Percentiles rank a stretch among this genome's conserved stretches.
phyloP scores from a whole-genome alignment of 805 yeast genomes.

The Debaryomyces hansenii region DNA sequence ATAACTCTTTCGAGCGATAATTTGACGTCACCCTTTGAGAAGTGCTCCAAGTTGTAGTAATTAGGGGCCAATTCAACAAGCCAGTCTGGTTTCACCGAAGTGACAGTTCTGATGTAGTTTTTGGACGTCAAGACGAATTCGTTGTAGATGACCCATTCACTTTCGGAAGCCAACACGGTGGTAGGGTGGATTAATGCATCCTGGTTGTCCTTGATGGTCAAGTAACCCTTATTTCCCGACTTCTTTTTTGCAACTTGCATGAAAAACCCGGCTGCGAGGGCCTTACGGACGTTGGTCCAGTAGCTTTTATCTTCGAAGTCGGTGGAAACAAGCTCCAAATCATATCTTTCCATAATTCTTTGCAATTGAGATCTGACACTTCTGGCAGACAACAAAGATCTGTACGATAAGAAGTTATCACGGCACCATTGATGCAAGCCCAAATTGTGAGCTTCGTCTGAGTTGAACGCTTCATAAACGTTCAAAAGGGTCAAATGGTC shows the following conservation, averaged over 20 bases:
- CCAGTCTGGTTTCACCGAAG: slow-evolving; percentile 91
- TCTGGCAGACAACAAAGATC: slow-evolving; percentile 84
- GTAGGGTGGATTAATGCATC: slow-evolving; percentile 94
- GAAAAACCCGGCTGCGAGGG: slow-evolving; percentile 89
- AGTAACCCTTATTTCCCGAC: slow-evolving; percentile 73
- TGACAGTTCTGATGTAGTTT: slow-evolving; percentile 92
- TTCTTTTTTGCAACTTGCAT: slow-evolving; percentile 97
- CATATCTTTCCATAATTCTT: slow-evolving; percentile 79
- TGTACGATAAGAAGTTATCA: slow-evolving; percentile 78
- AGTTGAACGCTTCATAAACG: slow-evolving; percentile 80
- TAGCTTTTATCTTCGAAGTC: slow-evolving; percentile 59
- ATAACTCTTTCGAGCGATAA: slow-evolving; percentile 64
- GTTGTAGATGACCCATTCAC: slow-evolving; percentile 92
- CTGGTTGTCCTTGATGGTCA: slow-evolving; percentile 93
- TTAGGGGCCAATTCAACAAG: slow-evolving; percentile 76
- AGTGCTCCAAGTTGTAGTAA: slow-evolving; percentile 63
- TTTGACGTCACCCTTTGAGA: slow-evolving; percentile 69
- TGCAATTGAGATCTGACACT: slow-evolving; percentile 82
- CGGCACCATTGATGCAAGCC: slow-evolving; percentile 87
- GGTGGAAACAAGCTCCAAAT: slow-evolving; percentile 69
- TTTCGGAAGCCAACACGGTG: slow-evolving; percentile 82
- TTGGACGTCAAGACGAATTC: slow-evolving; percentile 93
- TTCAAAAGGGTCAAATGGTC: slow-evolving; percentile 91
- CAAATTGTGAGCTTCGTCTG: slow-evolving; percentile 66
- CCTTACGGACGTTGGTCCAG: slow-evolving; percentile 79